phyloP scores from a whole-genome alignment of 805 yeast species.

The Wickerhamiella lipophila region DNA sequence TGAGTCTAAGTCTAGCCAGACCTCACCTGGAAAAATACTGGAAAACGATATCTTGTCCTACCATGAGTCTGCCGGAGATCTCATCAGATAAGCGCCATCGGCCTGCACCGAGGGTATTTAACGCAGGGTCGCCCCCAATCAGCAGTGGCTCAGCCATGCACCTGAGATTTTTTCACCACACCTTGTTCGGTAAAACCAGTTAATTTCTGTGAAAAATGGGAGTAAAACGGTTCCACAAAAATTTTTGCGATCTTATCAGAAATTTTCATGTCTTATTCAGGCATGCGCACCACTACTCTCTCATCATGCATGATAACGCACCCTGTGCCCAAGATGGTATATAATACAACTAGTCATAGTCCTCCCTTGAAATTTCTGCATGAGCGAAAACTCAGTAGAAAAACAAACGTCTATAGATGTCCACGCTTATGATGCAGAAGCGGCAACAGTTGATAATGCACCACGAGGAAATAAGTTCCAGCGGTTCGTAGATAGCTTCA shows the following conservation, averaged over 20 bases:
- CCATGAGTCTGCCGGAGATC: too few relatives aligned
- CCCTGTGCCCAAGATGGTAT: not conserved
- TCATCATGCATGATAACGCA: not conserved
- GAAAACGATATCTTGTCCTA: too few relatives aligned
- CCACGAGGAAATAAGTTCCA: not conserved
- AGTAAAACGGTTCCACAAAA: not conserved
- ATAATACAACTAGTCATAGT: not conserved
- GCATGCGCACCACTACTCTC: not conserved
- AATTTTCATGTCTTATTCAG: not conserved
- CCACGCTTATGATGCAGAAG: conserved; percentile 7
- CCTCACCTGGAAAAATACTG: too few relatives aligned
- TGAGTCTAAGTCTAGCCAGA: too few relatives aligned
- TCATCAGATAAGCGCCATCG: too few relatives aligned
- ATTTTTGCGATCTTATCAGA: not conserved
- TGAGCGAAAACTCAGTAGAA: not conserved
- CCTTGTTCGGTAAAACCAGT: too few relatives aligned
- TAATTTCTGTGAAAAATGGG: too few relatives aligned
- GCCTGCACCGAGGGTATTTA: too few relatives aligned
- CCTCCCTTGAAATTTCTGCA: not conserved
- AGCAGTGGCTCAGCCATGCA: too few relatives aligned
- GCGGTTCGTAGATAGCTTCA: conserved; percentile 14
- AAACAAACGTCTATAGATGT: not conserved
- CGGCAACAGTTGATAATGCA: not conserved
- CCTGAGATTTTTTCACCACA: too few relatives aligned
- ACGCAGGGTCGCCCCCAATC: too few relatives aligned